Conservation (phyloP, 805 yeast species). For the Candida oleophila region DNA sequence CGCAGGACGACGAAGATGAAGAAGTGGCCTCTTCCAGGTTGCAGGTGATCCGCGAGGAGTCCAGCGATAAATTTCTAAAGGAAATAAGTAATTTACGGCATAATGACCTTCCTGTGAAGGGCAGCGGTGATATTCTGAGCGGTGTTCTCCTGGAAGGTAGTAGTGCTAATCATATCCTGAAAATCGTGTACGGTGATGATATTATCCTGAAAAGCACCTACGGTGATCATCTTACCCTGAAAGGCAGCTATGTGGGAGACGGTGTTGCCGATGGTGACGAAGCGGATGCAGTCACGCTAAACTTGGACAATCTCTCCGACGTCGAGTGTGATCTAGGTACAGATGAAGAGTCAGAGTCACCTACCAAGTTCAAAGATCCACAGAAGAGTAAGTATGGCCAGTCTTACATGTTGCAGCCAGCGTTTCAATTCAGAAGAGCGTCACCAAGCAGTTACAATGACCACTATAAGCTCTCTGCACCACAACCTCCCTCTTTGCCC, state of each 20-base stretch:
- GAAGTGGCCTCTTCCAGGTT: background rate
- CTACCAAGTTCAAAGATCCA: background rate
- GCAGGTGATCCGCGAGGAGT: conserved; percentile 8
- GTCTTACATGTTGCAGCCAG: background rate
- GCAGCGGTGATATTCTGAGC: background rate
- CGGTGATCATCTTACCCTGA: too few relatives aligned
- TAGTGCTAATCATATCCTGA: too few relatives aligned
- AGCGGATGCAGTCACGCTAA: background rate
- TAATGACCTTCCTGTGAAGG: background rate
- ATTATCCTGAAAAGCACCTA: too few relatives aligned
- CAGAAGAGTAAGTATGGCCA: background rate
- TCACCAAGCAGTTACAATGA: background rate
- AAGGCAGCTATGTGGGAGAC: too few relatives aligned
- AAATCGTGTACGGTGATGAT: too few relatives aligned
- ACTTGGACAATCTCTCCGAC: background rate
- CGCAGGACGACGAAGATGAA: conserved; percentile 6
- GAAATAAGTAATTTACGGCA: conserved; percentile 5
- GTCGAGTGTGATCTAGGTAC: conserved; percentile 1
- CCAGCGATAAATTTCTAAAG: conserved; percentile 5
- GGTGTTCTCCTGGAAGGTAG: background rate
- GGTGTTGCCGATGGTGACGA: background rate
- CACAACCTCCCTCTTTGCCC: background rate
- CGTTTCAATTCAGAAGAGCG: background rate
- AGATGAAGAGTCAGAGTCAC: background rate
- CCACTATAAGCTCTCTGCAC: background rate